Evolutionary conservation across 2,329 filamentous ascomycete genomes (phyloP), one percentile per base, ranked within the genome.

Genomic region (Lasiodiplodia gonubiensis): DNA sequence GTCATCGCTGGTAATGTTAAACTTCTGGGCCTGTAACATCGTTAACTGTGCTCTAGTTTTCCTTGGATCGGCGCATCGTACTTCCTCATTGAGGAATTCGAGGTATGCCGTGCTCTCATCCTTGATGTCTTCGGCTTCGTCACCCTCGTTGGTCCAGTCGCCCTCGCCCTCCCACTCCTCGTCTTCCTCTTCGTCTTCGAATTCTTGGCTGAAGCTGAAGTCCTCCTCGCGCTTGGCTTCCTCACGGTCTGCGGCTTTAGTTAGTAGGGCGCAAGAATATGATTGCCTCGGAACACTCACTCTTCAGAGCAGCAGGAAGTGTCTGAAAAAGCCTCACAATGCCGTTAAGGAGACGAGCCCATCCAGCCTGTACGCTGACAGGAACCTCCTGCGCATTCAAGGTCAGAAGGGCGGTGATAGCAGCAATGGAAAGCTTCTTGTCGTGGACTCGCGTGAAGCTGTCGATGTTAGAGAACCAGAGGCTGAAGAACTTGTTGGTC

Each of bases 401-500:
- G 54, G 89, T 92, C 63, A 99, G 87, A 12, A 99, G 87, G 6
- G 93, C 87, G 68, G 92, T 90, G 73, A 99, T 98, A 55, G 94
- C 94, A 21, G 94, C 92, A 73, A 99, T 97, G 70, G 93, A 97
- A 30, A 99, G 85, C 85, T 97, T 99, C 87, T 99, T 99, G 84
- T 99, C 95, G 78, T 99, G 95, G 2, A 99, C 95, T 51, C 95
- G 88, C 64, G 89, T 92, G 82, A 99, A 98, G 74, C 88, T 90
- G 70, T 97, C 91, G 82, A 99, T 99, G 81, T 90, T 96, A 51
- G 92, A 92, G 80, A 99, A 99, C 95, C 95, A 99, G 68, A 96
- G 83, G 80, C 92, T 97, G 84, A 99, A 99, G 83, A 99, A 99
- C 77, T 96, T 96, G 82, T 98, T 98, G 7, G 95, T 98, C 94